Percentiles rank a stretch among this genome's conserved stretches.
Evolutionary conservation across 768 basidiomycete species (phyloP).

Genomic region (Cystobasidium ongulense): DNA sequence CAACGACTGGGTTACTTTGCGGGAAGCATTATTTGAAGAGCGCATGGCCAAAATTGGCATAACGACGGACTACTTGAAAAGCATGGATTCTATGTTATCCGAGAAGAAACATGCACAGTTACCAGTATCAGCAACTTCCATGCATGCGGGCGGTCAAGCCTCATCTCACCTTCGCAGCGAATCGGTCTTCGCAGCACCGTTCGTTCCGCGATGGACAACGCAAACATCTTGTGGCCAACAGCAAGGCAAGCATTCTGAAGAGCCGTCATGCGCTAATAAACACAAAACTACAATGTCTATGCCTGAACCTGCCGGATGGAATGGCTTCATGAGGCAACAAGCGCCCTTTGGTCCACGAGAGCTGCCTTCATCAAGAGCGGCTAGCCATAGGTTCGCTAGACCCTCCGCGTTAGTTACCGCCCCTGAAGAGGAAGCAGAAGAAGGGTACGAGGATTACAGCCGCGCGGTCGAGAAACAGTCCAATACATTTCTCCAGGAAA

Average conservation of each 20-base stretch:
- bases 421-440: background rate
- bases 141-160: too few species aligned
- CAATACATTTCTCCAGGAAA: background rate
- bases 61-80: slow-evolving; percentile 1
- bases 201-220: background rate
- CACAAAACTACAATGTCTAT: background rate
- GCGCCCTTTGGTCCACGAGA: background rate
- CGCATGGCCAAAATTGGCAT: slow-evolving; percentile 22
- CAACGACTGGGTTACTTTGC: slow-evolving; percentile 18
- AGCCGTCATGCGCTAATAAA: background rate
- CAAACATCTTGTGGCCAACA: background rate
- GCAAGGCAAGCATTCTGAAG: too few species aligned
- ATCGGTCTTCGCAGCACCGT: background rate
- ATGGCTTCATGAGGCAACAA: background rate
- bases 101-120: too few species aligned
- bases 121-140: too few species aligned
- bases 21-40: slow-evolving; percentile 20
- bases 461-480: too few species aligned
- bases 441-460: background rate
- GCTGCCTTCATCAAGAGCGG: background rate
- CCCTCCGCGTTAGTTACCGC: background rate
- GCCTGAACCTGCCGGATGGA: background rate
- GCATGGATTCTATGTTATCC: background rate
- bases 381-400: background rate
- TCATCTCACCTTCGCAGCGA: background rate